Evolutionary conservation across 768 basidiomycete genomes (phyloP).

Genomic region (Lactarius deliciosus): DNA sequence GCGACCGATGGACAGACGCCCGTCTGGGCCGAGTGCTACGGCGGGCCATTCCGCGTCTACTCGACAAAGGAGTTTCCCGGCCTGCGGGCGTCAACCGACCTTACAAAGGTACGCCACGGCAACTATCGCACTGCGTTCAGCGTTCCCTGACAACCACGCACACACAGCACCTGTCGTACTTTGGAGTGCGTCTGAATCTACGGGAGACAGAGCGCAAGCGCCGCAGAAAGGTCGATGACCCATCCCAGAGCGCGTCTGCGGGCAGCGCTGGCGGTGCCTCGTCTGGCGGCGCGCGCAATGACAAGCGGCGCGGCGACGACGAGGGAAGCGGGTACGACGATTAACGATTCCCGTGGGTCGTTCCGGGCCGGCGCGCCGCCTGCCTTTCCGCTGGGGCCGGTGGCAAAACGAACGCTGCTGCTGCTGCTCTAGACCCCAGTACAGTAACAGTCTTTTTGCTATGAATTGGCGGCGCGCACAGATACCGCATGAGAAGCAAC

Average conservation of each 20-base stretch:
- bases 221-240: conserved; percentile 41
- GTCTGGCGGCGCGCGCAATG: neutral
- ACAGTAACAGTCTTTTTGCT: neutral
- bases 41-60: conserved; percentile 62
- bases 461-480: neutral
- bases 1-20: conserved; percentile 40
- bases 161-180: conserved; percentile 50
- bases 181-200: conserved; percentile 58
- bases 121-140: neutral
- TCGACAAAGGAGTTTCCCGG: conserved; percentile 74
- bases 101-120: conserved; percentile 53
- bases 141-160: neutral
- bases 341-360: neutral
- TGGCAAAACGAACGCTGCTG: too few species aligned
- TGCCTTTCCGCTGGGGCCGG: too few species aligned
- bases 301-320: conserved; percentile 17
- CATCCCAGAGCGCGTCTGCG: conserved; percentile 14
- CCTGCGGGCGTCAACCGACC: conserved; percentile 60
- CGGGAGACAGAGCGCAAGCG: conserved; percentile 58
- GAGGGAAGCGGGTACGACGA: conserved; percentile 20
- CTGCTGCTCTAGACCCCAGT: too few species aligned
- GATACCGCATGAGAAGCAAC: too few species aligned
- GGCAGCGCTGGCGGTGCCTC: neutral
- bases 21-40: conserved; percentile 64
- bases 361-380: too few species aligned